Conservation (phyloP, 2,329 filamentous ascomycete species). For the Exophiala aquamarina region DNA sequence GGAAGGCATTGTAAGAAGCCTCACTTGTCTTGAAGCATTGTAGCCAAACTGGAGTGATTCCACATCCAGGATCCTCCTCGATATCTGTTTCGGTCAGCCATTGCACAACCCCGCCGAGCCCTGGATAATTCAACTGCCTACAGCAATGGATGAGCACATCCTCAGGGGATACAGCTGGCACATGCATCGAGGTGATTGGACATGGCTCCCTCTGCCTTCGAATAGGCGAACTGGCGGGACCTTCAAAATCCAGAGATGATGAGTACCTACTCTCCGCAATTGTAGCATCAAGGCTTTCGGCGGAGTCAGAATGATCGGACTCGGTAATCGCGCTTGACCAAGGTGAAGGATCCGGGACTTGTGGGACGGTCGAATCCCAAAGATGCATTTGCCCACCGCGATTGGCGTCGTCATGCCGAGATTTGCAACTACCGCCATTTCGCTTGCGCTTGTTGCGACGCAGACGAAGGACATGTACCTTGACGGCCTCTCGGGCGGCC, state of each 20-base stretch:
- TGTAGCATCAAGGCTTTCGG: background rate
- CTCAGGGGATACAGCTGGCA: background rate
- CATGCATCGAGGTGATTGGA: background rate
- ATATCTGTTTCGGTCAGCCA: background rate
- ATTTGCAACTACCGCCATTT: background rate
- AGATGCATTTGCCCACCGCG: background rate
- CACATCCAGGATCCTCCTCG: background rate
- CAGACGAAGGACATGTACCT: background rate
- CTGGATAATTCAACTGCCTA: background rate
- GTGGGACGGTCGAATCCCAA: background rate
- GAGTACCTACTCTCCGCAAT: background rate
- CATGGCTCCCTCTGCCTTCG: background rate
- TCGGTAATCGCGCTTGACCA: background rate
- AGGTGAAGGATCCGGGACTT: background rate
- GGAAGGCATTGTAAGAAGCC: background rate
- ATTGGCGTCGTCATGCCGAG: background rate
- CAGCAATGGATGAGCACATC: background rate
- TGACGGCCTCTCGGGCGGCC: background rate
- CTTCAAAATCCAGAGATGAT: background rate
- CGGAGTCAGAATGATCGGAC: background rate
- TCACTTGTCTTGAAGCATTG: background rate
- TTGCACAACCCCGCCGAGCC: background rate
- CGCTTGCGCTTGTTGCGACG: background rate
- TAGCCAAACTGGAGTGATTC: background rate
- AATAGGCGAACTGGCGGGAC: background rate